These are phyloP conservation scores for Isatis lusitanica DNA, from an alignment of 441 rosid genomes.

Conservation along the genomic window DNA sequence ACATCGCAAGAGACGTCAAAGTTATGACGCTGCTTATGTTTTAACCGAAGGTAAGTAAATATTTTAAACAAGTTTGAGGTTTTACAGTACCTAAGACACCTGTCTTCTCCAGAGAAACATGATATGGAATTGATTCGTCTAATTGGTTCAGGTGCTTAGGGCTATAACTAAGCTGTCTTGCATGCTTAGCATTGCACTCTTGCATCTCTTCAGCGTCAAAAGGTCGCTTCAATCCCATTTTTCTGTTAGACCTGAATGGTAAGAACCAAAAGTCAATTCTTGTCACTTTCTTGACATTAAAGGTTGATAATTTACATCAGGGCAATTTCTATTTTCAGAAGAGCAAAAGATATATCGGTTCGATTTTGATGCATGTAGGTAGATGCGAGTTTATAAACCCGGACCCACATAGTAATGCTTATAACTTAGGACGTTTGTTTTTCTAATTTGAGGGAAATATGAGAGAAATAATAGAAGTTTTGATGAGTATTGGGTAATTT, in stretches of 20 bases:
- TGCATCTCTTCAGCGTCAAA: conserved; percentile 55
- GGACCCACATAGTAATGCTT: conserved; percentile 26
- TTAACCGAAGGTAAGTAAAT: background rate
- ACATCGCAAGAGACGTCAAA: conserved; percentile 9
- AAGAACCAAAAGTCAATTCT: conserved; percentile 2
- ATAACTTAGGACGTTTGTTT: background rate
- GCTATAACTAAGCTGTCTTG: conserved; percentile 43
- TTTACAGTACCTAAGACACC: conserved; percentile 37
- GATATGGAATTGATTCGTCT: conserved; percentile 35
- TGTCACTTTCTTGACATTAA: background rate
- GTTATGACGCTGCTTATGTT: background rate
- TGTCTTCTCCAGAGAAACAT: conserved; percentile 24
- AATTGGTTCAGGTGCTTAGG: conserved; percentile 37
- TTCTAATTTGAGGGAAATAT: background rate
- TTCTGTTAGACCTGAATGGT: conserved; percentile 37
- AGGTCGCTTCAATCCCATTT: conserved; percentile 63
- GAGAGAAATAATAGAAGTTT: conserved; percentile 1
- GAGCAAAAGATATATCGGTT: background rate
- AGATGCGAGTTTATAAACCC: background rate
- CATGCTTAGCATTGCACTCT: conserved; percentile 54
- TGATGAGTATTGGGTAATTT: background rate
- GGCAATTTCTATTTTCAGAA: background rate
- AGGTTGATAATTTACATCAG: background rate
- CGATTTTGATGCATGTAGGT: background rate
- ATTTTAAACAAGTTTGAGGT: background rate